These are phyloP conservation scores for Flaveria linearis DNA, from an alignment of 129 eudicot species.

Conservation along the genomic window DNA sequence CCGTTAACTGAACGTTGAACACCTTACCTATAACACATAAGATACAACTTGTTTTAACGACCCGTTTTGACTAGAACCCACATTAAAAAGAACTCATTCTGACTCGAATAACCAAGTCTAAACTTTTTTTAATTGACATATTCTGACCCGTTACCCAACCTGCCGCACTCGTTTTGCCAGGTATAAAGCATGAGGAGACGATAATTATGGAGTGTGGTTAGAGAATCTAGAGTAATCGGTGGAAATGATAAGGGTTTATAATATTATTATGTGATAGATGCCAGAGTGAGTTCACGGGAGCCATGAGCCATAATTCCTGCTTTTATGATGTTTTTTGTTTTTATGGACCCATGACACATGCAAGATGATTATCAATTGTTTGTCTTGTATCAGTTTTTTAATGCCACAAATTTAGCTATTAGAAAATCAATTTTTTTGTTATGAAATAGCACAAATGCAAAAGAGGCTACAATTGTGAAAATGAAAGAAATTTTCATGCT, in stretches of 20 bases:
- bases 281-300: conserved; percentile 19
- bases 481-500: too few species aligned
- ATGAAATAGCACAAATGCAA: background rate
- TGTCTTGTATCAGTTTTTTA: background rate
- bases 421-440: too few species aligned
- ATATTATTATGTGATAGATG: conserved; percentile 10
- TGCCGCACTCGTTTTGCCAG: too few species aligned
- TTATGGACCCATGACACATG: conserved; percentile 4
- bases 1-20: too few species aligned
- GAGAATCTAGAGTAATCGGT: background rate
- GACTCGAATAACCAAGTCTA: too few species aligned
- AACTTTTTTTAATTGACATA: too few species aligned
- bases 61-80: background rate
- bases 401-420: background rate
- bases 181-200: too few species aligned
- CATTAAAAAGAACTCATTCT: too few species aligned
- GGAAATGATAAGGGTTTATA: background rate
- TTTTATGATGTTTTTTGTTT: conserved; percentile 9
- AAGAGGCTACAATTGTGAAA: background rate
- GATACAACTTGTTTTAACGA: background rate
- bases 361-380: background rate
- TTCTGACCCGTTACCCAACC: background rate
- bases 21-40: background rate
- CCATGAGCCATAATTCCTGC: background rate
- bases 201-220: background rate